Conservation (phyloP, 2,329 filamentous ascomycete species). For the Diaporthe batatas region DNA sequence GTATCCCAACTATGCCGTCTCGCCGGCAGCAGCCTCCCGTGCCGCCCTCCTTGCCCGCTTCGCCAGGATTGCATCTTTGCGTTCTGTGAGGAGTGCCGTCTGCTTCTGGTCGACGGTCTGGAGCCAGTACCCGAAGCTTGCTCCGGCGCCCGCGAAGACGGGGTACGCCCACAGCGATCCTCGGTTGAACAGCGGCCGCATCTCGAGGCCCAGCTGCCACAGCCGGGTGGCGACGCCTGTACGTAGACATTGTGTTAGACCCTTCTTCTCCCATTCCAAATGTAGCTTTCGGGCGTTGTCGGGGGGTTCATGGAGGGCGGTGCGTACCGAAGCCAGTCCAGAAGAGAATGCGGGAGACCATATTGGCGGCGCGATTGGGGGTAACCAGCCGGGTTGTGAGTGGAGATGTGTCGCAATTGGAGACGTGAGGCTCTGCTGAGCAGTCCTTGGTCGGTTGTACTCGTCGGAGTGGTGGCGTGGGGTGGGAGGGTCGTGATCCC, state of each 20-base stretch:
- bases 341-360: slow-evolving; percentile 79
- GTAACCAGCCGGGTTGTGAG: slow-evolving; percentile 23
- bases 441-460: slow-evolving; percentile 33
- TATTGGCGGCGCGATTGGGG: slow-evolving; percentile 51
- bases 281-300: background rate
- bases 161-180: slow-evolving; percentile 93
- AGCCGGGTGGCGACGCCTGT: slow-evolving; percentile 90
- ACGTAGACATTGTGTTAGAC: slow-evolving; percentile 5
- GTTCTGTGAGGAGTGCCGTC: slow-evolving; percentile 79
- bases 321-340: slow-evolving; percentile 91
- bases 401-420: slow-evolving; percentile 35
- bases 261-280: background rate
- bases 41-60: slow-evolving; percentile 86
- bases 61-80: slow-evolving; percentile 85
- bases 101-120: slow-evolving; percentile 90
- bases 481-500: background rate
- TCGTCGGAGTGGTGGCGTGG: slow-evolving; percentile 15
- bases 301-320: slow-evolving; percentile 36
- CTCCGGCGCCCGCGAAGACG: slow-evolving; percentile 85
- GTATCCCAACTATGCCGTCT: slow-evolving; percentile 42
- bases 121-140: slow-evolving; percentile 97
- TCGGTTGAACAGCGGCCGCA: slow-evolving; percentile 92
- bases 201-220: slow-evolving; percentile 98
- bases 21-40: slow-evolving; percentile 66
- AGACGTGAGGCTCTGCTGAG: slow-evolving; percentile 34